These are phyloP conservation scores for Actinidia arguta DNA, from an alignment of 179 eudicot species.

Conservation along the genomic window DNA sequence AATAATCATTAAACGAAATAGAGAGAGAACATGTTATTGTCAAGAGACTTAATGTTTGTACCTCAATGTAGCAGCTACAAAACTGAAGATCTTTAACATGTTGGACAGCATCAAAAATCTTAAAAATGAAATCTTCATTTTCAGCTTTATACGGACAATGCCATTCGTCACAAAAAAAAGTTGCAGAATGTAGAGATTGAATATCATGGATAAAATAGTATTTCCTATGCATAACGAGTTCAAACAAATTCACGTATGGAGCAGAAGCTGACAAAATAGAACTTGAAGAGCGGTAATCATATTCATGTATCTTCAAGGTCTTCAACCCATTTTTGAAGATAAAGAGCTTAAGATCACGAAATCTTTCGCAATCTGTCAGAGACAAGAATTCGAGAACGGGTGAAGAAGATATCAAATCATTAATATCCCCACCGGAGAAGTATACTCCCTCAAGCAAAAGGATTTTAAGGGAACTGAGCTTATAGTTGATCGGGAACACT, in stretches of 20 bases:
- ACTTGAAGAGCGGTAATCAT: too few species aligned
- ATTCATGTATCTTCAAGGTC: conserved; percentile 11
- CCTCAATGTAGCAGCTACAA: conserved; percentile 1
- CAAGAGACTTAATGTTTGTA: conserved; percentile 9
- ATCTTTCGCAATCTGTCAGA: background rate
- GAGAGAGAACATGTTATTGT: too few species aligned
- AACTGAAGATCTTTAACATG: background rate
- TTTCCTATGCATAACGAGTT: background rate
- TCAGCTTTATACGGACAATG: too few species aligned
- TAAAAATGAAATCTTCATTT: background rate
- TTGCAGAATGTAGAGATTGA: conserved; percentile 9
- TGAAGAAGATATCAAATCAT: background rate
- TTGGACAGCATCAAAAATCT: background rate
- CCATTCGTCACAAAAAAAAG: background rate
- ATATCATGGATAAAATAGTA: background rate
- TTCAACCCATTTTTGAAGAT: background rate
- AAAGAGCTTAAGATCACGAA: background rate
- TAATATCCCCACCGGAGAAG: background rate
- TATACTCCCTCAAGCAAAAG: conserved; percentile 10
- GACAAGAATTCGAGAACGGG: background rate
- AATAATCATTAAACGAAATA: background rate
- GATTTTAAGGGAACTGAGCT: background rate
- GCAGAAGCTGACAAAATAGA: background rate
- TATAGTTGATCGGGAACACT: background rate
- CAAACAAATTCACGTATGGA: background rate